Conservation (phyloP, 1,284 basidiomycete species). For the Heterobasidion occidentale region DNA sequence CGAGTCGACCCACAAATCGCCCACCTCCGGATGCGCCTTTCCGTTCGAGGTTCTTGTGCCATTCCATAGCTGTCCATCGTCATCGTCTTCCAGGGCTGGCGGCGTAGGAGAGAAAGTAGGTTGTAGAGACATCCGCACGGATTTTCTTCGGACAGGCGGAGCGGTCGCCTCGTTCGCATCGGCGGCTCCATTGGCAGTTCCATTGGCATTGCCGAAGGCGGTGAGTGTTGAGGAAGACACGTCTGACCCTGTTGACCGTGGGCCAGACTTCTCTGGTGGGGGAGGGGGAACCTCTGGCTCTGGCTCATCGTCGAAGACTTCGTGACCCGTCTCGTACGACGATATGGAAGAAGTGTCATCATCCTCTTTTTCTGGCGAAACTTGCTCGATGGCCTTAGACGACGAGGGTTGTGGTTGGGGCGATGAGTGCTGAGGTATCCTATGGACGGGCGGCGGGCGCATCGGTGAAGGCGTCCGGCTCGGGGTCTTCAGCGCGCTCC, state of each 20-base stretch:
- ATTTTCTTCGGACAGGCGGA: constrained; percentile 47
- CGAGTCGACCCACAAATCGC: constrained; percentile 62
- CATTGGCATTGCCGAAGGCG: background rate
- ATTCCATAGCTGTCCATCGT: constrained; percentile 12
- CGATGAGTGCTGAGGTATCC: background rate
- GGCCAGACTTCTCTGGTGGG: background rate
- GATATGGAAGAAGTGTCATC: constrained; percentile 39
- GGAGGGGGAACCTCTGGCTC: background rate
- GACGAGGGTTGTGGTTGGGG: background rate
- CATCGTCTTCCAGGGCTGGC: constrained; percentile 53
- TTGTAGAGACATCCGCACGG: constrained; percentile 63
- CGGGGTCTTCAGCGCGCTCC: constrained; percentile 51
- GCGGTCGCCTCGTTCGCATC: background rate
- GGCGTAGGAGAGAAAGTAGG: constrained; percentile 68
- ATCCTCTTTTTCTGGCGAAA: constrained; percentile 5
- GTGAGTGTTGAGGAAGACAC: constrained; percentile 9
- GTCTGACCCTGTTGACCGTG: constrained; percentile 5
- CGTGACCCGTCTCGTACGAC: constrained; percentile 55
- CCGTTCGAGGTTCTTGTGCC: constrained; percentile 14
- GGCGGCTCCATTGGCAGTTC: background rate
- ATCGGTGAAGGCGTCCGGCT: constrained; percentile 41
- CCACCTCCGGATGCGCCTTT: constrained; percentile 16
- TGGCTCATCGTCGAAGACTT: constrained; percentile 23
- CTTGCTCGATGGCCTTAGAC: background rate
- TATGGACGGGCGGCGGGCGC: background rate